Evolutionary conservation across 2,329 filamentous ascomycete genomes (phyloP), one percentile per base, ranked within the genome.

Genomic region (Dothideomycetes sp.): DNA sequence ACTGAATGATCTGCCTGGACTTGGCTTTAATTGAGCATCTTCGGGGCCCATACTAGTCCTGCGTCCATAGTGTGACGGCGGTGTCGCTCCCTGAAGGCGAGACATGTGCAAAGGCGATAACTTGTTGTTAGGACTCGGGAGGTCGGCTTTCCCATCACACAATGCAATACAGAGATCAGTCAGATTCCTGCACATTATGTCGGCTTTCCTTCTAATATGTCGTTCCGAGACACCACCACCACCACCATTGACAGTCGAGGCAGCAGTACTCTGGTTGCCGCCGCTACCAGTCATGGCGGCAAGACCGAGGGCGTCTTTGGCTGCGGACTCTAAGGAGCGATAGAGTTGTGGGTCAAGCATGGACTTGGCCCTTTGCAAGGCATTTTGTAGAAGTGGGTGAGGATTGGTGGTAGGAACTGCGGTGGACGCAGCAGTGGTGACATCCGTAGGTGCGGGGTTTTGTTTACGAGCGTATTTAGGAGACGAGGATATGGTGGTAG

Each of bases 131-230:
- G 40, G 40, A 9, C 32, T 36, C 16, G 19, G 15, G 20, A 40
- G 35, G 17, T 40, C 35, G 2, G 31, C 15, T 11, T 35, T 39
- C 10, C 35, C 42, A 8, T 44, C 66, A 48, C 63, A 67, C 11
- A 98, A 67, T 1, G 87, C 84, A 42, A 98, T 74, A 56, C 86
- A 94, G 5, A 98, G 70, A 60, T 98, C 91, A 0, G 89, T 96
- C 49, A 98, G 65, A 54, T 84, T 91, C 40, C 89, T 82, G 59
- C 91, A 96, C 57, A 98, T 78, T 55, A 83, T 87, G 57, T 98
- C 89, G 19, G 86, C 85, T 61, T 94, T 95, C 47, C 89, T 78
- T 34, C 87, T 78, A 12, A 94, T 70, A 57, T 94, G 85, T 36
- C 91, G 78, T 57, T 98, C 89, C 1, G 84, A 80, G 9, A 79